These are phyloP conservation scores for Aspergillus olivimuriae DNA, from an alignment of 495 filamentous ascomycete species.

Conservation along the genomic window DNA sequence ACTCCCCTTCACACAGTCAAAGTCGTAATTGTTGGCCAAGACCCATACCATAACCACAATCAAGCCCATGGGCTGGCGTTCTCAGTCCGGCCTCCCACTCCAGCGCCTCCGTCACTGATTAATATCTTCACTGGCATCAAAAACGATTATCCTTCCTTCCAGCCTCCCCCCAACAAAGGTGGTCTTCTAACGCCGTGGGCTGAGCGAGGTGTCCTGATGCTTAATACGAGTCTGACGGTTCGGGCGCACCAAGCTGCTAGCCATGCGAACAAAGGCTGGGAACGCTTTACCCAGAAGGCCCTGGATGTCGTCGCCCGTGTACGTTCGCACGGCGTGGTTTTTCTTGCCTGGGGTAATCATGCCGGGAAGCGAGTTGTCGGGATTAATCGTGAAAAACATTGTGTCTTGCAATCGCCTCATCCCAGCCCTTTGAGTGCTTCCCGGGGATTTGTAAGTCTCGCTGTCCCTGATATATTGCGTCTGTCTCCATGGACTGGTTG, in stretches of 20 bases:
- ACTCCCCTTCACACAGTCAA: constrained; percentile 84
- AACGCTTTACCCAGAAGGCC: constrained; percentile 80
- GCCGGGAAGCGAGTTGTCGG: constrained; percentile 67
- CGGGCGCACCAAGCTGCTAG: constrained; percentile 78
- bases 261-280: constrained; percentile 83
- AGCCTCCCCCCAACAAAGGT: constrained; percentile 62
- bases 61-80: constrained; percentile 96
- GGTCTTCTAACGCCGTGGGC: constrained; percentile 91
- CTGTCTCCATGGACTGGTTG: too few species aligned
- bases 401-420: constrained; percentile 78
- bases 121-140: constrained; percentile 88
- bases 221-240: constrained; percentile 92
- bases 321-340: constrained; percentile 76
- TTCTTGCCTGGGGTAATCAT: constrained; percentile 85
- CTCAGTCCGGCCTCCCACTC: constrained; percentile 83
- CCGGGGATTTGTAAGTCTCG: constrained; percentile 58
- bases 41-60: constrained; percentile 93
- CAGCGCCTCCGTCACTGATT: constrained; percentile 75
- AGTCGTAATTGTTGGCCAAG: constrained; percentile 87
- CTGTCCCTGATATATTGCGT: constrained; percentile 4
- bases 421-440: constrained; percentile 82
- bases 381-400: constrained; percentile 65
- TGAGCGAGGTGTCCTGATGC: constrained; percentile 78
- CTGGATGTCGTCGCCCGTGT: constrained; percentile 78
- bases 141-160: constrained; percentile 81